A percentile compares a stretch with the other conserved stretches of the same genome.
phyloP scores from a whole-genome alignment of 345 rosid genomes.

The Pelargonium nanum region DNA sequence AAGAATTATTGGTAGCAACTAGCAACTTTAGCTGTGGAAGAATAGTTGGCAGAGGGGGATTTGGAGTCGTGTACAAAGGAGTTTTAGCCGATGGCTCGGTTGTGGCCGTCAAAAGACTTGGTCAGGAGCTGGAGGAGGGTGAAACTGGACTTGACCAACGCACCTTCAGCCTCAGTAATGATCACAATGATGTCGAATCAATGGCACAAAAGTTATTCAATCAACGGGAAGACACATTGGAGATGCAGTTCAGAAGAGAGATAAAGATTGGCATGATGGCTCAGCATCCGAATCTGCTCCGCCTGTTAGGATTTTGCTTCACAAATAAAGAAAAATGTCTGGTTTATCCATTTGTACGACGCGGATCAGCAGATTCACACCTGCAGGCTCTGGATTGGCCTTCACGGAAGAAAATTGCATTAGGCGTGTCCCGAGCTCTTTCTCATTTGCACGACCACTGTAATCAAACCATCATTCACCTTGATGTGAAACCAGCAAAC shows the following conservation, averaged over 20 bases:
- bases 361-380: neutral
- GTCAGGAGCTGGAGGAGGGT: too few relatives aligned
- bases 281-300: conserved; percentile 3
- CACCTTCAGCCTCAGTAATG: too few relatives aligned
- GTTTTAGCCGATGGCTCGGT: conserved; percentile 3
- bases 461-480: neutral
- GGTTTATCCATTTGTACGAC: conserved; percentile 3
- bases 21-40: neutral
- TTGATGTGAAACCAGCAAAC: neutral
- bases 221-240: too few relatives aligned
- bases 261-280: neutral
- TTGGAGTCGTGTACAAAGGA: conserved; percentile 1
- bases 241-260: neutral
- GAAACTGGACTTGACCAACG: too few relatives aligned
- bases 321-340: neutral
- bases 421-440: conserved; percentile 9
- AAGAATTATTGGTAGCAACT: conserved; percentile 9
- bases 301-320: conserved; percentile 1
- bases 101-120: conserved; percentile 5
- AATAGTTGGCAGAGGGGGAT: conserved; percentile 7
- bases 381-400: conserved; percentile 2
- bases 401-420: neutral
- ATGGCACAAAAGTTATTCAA: too few relatives aligned
- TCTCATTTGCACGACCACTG: conserved; percentile 4
- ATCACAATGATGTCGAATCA: too few relatives aligned